Base-by-base conservation (phyloP, 768 basidiomycete genomes). In the Kondoa subrosea region DNA sequence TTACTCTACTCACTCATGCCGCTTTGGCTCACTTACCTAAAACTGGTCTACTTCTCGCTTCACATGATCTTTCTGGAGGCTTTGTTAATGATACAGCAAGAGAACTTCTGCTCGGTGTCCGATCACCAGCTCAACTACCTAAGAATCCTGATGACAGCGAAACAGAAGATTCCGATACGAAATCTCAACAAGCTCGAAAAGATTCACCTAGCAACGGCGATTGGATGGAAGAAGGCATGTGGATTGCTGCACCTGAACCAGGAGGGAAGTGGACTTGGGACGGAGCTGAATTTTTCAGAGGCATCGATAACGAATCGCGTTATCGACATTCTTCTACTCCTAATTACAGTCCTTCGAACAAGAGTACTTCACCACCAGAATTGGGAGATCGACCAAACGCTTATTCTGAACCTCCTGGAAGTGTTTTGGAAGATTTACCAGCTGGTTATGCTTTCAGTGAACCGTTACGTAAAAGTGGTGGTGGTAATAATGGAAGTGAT, bases 41-140 rank as follows among this genome's bases (percentile, higher is more conserved):
- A 1, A 69, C 68, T 14, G 70, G 70, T 33, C 62, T 71, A 31
- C 68, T 71, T 66, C n/a, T 71, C 50, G n/a, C 68, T 32, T 66
- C 68, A 29, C 0, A 57, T 3, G 70, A 71, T 16, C 32, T 71
- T 64, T 0, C 40, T 25, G 61, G 66, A 21, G 70, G 70, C 1
- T 71, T 66, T 58, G 70, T 69, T 66, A 71, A 71, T 64, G 68
- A 66, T 12, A 62, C 67, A 30, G 68, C 70, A 0, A 57, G 70
- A 0, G 70, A 71, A 60, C 30, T 71, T 1, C 66, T 71, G 40
- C 65, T 71, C 66, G 70, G 70, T 25, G 68, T 71, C 12, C 67
- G 68, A 0, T 32, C 65, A 1, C 61, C 29, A 30, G 8, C 1
- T 4, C 61, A 4, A 16, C 61, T 61, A 27, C 59, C 66, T 2